Evolutionary conservation across 2,329 filamentous ascomycete species (phyloP), one percentile per base, ranked within the genome.

Genomic region (Mycosphaerella sp.): DNA sequence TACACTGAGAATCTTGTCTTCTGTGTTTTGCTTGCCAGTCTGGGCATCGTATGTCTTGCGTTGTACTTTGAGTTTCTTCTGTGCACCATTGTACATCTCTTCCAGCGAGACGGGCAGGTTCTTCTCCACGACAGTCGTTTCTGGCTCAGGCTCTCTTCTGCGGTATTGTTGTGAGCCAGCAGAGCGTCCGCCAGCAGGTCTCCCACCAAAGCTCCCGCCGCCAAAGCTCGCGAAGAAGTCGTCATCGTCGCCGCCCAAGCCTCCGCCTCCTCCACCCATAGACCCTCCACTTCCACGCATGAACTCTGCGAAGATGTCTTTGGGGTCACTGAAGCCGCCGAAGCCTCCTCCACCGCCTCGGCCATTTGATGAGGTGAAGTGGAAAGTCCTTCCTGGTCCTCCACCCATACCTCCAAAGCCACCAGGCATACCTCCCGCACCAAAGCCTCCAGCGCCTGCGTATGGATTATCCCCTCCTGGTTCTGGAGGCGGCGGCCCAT

Each of bases 61-160:
- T 67, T 95, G 96, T 61, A 97, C 95, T 76, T 93, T 95, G 80
- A 98, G 89, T 79, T 95, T 96, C 81, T 98, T 98, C 46, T 86
- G 89, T 36, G 84, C 83, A 40, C 93, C 93, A 26, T 80, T 84
- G 75, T 83, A 97, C 58, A 97, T 74, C 67, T 98, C 93, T 71
- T 98, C 93, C 34, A 98, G 75, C 2, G 86, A 83, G 21, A 98
- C 76, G 2, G 85, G 82, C 58, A 98, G 72, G 44, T 87, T 83
- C 66, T 88, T 86, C 73, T 97, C 92, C 9, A 97, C 85, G 0
- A 95, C 91, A 0, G 90, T 90, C 14, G 95, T 87, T 69, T 97
- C 92, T 0, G 89, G 87, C 3, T 89, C 89, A 4, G 78, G 71
- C 72, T 77, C 64, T 66, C 76, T 66, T 56, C 74, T 66, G 45